A percentile compares a stretch with the other conserved stretches of the same genome.
Conservation (phyloP, 2,329 filamentous ascomycete species). For the Knufia fluminis region DNA sequence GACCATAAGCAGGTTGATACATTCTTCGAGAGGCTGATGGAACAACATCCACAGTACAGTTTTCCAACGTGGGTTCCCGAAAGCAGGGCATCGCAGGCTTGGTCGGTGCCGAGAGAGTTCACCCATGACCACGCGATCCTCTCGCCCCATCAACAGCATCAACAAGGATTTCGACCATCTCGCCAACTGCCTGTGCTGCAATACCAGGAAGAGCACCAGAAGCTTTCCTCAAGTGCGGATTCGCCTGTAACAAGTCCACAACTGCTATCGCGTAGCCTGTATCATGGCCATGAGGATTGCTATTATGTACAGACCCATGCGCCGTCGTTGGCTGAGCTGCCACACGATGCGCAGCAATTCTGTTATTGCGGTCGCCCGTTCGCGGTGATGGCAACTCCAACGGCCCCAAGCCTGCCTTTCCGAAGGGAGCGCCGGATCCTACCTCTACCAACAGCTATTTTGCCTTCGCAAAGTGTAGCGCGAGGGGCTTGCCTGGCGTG, state of each 20-base stretch:
- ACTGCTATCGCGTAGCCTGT: not conserved
- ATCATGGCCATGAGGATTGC: not conserved
- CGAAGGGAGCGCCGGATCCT: not conserved
- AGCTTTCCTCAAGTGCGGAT: no score
- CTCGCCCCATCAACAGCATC: not conserved
- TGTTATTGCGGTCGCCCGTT: not conserved
- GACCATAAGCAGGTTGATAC: no score
- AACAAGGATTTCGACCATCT: not conserved
- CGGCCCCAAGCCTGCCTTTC: not conserved
- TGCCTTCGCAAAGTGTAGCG: not conserved
- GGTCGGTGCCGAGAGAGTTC: not conserved
- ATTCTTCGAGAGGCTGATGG: not conserved
- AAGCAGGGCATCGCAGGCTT: not conserved
- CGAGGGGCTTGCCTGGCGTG: conserved; percentile 2
- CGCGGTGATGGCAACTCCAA: not conserved
- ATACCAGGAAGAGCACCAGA: no score
- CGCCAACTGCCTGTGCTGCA: no score
- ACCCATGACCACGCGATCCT: not conserved
- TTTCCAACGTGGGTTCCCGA: not conserved
- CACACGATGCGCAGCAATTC: not conserved
- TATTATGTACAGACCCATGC: not conserved
- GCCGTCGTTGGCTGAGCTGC: not conserved
- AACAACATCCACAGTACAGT: not conserved
- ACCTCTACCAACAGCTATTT: not conserved
- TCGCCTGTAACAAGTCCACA: not conserved